Evolutionary conservation across 176 grass and related monocot species (phyloP).

Genomic region (Lolium multiflorum): DNA sequence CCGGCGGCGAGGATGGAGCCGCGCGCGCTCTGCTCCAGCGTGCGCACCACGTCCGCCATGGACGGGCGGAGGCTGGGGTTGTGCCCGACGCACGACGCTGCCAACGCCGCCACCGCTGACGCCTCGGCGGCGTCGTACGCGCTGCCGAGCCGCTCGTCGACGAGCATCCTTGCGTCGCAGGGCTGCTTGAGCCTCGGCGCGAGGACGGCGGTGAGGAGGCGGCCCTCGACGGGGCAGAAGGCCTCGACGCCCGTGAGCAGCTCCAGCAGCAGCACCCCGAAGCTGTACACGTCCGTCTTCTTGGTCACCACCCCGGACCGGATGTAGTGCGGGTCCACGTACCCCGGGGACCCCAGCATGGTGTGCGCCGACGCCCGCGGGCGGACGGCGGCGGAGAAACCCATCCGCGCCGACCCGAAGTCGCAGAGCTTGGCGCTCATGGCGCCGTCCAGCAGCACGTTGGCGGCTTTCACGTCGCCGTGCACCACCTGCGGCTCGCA

Average conservation of each 20-base stretch:
- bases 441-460: slow-evolving; percentile 82
- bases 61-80: slow-evolving; percentile 73
- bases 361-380: slow-evolving; percentile 61
- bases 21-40: slow-evolving; percentile 45
- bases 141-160: slow-evolving; percentile 59
- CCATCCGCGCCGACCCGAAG: slow-evolving; percentile 87
- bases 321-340: slow-evolving; percentile 97
- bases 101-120: slow-evolving; percentile 42
- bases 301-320: slow-evolving; percentile 85
- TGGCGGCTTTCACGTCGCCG: slow-evolving; percentile 89
- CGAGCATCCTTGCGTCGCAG: slow-evolving; percentile 31
- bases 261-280: slow-evolving; percentile 90
- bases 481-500: slow-evolving; percentile 94
- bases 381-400: slow-evolving; percentile 85
- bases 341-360: slow-evolving; percentile 85
- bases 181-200: slow-evolving; percentile 44
- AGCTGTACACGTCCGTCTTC: slow-evolving; percentile 98
- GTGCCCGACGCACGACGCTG: slow-evolving; percentile 60
- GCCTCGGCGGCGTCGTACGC: slow-evolving; percentile 61
- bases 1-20: slow-evolving; percentile 52
- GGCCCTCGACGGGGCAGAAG: slow-evolving; percentile 66
- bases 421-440: slow-evolving; percentile 92
- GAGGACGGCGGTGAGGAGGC: slow-evolving; percentile 65
- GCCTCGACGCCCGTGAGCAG: slow-evolving; percentile 86
- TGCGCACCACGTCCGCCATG: slow-evolving; percentile 72